Percentiles rank a stretch among this genome's conserved stretches.
Conservation (phyloP, 805 yeast genomes). For the Priceomyces castillae region DNA sequence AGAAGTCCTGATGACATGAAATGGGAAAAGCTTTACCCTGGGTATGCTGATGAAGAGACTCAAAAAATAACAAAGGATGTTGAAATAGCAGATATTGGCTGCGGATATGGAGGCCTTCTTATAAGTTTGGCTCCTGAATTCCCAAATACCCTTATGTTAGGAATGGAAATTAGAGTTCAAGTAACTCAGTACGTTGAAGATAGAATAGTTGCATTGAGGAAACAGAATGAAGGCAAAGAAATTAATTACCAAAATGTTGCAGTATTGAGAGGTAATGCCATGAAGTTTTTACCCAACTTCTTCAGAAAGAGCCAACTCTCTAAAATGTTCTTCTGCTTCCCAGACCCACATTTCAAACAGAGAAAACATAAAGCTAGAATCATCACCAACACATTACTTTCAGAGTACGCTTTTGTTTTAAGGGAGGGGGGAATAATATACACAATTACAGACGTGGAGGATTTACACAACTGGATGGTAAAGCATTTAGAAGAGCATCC, state of each 20-base stretch:
- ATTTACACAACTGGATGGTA: slow-evolving; percentile 95
- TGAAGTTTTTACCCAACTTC: slow-evolving; percentile 96
- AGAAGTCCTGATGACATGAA: slow-evolving; percentile 77
- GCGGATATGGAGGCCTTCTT: slow-evolving; percentile 94
- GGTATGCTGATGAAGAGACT: slow-evolving; percentile 42
- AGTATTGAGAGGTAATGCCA: slow-evolving; percentile 91
- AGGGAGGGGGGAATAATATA: slow-evolving; percentile 85
- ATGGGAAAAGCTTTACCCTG: slow-evolving; percentile 79
- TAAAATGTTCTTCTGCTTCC: slow-evolving; percentile 97
- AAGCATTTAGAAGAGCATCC: slow-evolving; percentile 89
- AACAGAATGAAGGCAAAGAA: slow-evolving; percentile 28
- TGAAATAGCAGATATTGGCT: slow-evolving; percentile 93
- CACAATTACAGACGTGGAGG: slow-evolving; percentile 94
- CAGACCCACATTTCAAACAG: slow-evolving; percentile 99
- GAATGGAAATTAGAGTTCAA: slow-evolving; percentile 97
- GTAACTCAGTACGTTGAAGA: slow-evolving; percentile 97
- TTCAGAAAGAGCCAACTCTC: slow-evolving; percentile 77
- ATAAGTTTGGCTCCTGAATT: slow-evolving; percentile 75
- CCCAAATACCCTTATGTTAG: slow-evolving; percentile 73
- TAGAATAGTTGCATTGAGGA: slow-evolving; percentile 84
- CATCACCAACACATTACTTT: slow-evolving; percentile 79
- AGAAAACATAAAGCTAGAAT: slow-evolving; percentile 97
- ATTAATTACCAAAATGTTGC: slow-evolving; percentile 75
- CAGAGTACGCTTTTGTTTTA: slow-evolving; percentile 90
- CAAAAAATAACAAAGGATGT: slow-evolving; percentile 52